Evolutionary conservation across 495 filamentous ascomycete genomes (phyloP), one percentile per base, ranked within the genome.

Genomic region (Hyphodiscus hymeniophilus): DNA sequence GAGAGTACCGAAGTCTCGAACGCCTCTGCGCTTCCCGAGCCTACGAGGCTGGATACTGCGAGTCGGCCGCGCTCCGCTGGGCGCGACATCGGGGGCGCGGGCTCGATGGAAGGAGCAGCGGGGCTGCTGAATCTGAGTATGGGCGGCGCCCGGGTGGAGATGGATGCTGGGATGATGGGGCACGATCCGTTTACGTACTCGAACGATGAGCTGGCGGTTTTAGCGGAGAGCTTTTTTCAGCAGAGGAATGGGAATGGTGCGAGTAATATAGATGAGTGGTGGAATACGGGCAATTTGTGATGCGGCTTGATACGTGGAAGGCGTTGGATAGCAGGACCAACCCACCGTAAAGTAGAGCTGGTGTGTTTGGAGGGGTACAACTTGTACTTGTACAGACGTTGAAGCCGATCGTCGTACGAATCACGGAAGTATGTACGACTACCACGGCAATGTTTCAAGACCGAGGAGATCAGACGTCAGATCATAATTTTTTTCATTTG

Each of bases 181-280:
- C 34, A 15, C 2, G 12, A 28, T 10, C 56, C 64, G 11, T 40
- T 70, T 23, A 56, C 60, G 30, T 52, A 66, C 40, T 62, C 67
- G 3, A 62, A 69, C 43, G 70, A 74, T 48, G 69, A 71, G 26
- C 65, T 70, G 33, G 71, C 69, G 3, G 71, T 74, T 16, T 59
- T 74, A 24, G 70, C 69, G 3, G 62, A 68, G 22, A 74, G 69
- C 41, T 74, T 74, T 51, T 74, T 74, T 30, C 63, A 67, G 1
- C 70, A 71, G 45, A 66, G 68, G 10, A 63, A 67, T 35, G 67
- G 70, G 24, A 68, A 23, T n/a, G 7, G 1, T 23, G 18, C 18
- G 11, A 20, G 39, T 2, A n/a, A 10, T 2, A 22, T 23, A 7
- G 39, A 40, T 33, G n/a, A 28, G 26, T 36, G 34, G 34, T 36